Base-by-base conservation (phyloP, 768 basidiomycete species). In the Russula foetens region DNA sequence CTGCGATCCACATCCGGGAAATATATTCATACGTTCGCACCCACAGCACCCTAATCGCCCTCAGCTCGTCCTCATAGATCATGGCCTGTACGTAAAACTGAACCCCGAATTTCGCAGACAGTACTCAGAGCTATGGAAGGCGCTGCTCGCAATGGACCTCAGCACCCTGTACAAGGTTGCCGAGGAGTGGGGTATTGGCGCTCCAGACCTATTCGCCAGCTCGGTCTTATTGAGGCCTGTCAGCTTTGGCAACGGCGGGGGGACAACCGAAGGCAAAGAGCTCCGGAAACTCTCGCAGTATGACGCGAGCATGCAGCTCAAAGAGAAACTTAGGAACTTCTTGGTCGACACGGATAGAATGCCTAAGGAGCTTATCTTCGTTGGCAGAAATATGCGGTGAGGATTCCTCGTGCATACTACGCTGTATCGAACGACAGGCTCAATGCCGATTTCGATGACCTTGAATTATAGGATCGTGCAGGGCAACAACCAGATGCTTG, bases 11-110 rank as follows among this genome's bases (percentile, higher is more conserved):
- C 82, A 89, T 64, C 85, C 86, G 2, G 88, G 89, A 11, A 92
- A 96, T 71, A 80, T 95, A 60, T 82, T 83, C 72, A 82, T 86
- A 67, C 89, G 80, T 8, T 82, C 81, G 1, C 73, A 83, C 26
- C 84, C 84, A 1, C 21, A 68, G 68, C 66, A 74, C 21, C 79
- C 77, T 0, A 67, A 65, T 8, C 67, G 70, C 6, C 78, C 84
- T 2, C 85, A 89, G 67, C 76, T 92, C 63, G 88, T 97, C 33
- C 77, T 97, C 14, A 83, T 98, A 66, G 95, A 98, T 69, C 95
- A 98, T 70, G 95, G 95, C 1, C 75, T 98, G 12, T 97, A 96
- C 69, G 89, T 95, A 41, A 75, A 76, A 8, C 79, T 93, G 4
- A 71, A 82, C 17, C 80, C 85, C 19, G 70, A 76, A 1, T 92